Percentiles rank a stretch among this genome's conserved stretches.
Conservation (phyloP, 352 stramenopile species). For the Pythium grandisporangium region DNA sequence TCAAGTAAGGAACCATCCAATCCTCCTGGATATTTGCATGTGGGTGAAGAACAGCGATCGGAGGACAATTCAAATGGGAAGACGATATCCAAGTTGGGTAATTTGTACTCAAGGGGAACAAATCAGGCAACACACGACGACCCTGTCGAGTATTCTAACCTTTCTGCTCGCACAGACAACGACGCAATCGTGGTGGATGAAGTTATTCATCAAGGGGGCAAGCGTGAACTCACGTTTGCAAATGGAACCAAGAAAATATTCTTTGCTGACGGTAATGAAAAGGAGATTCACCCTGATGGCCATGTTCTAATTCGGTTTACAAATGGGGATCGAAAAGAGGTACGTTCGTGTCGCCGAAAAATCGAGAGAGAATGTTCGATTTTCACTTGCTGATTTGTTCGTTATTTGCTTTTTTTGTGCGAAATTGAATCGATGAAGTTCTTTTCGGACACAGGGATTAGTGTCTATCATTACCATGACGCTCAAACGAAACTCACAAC, state of each 20-base stretch:
- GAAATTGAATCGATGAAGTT: slow-evolving; percentile 10
- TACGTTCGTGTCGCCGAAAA: too few species aligned
- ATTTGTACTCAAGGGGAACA: too few species aligned
- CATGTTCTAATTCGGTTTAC: slow-evolving; percentile 86
- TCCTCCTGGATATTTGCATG: too few species aligned
- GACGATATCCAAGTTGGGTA: too few species aligned
- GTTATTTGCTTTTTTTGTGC: neutral
- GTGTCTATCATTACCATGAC: slow-evolving; percentile 92
- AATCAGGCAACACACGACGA: neutral
- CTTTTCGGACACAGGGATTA: slow-evolving; percentile 77
- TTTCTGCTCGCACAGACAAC: too few species aligned
- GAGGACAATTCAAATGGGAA: too few species aligned
- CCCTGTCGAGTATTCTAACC: neutral
- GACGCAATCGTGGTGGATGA: slow-evolving; percentile 15
- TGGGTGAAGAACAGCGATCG: too few species aligned
- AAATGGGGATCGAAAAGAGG: slow-evolving; percentile 95
- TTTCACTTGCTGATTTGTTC: too few species aligned
- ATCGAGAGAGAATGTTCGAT: too few species aligned
- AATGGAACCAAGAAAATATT: slow-evolving; percentile 66
- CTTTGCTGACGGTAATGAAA: slow-evolving; percentile 91
- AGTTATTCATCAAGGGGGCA: slow-evolving; percentile 43
- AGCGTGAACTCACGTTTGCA: slow-evolving; percentile 43
- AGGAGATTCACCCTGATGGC: slow-evolving; percentile 87
- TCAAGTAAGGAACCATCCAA: neutral
- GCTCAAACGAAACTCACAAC: slow-evolving; percentile 93